A percentile compares a stretch with the other conserved stretches of the same genome.
phyloP scores from a whole-genome alignment of 2,329 filamentous ascomycete genomes.

The Nothopassalora personata region DNA sequence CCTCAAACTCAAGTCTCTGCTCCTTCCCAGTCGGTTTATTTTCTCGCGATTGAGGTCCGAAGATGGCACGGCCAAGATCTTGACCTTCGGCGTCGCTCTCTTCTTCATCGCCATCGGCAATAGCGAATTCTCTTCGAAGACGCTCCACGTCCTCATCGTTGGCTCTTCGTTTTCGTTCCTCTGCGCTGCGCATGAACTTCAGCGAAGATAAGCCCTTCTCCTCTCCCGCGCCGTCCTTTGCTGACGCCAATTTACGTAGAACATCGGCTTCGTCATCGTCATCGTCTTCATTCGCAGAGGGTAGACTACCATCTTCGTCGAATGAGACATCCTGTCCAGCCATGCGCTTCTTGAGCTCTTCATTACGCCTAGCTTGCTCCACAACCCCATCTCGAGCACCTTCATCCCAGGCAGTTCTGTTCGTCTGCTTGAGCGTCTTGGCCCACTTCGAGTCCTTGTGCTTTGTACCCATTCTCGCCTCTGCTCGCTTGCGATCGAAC shows the following conservation, averaged over 20 bases:
- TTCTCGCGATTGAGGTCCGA: conserved; percentile 48
- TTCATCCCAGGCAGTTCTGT: conserved; percentile 81
- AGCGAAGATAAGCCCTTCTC: conserved; percentile 67
- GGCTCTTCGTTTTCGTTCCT: conserved; percentile 67
- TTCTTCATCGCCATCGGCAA: conserved; percentile 57
- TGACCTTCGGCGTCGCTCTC: conserved; percentile 46
- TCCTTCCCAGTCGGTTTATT: conserved; percentile 34
- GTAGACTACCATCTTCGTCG: conserved; percentile 47
- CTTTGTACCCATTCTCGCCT: conserved; percentile 77
- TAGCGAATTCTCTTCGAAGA: conserved; percentile 63
- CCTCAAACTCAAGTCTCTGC: conserved; percentile 55
- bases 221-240: conserved; percentile 12
- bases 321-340: conserved; percentile 60
- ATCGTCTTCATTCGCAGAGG: conserved; percentile 50
- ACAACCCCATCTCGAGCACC: conserved; percentile 71
- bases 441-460: conserved; percentile 91
- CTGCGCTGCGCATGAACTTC: conserved; percentile 92
- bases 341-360: conserved; percentile 74
- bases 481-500: conserved; percentile 68
- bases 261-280: conserved; percentile 45
- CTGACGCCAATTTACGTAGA: not conserved
- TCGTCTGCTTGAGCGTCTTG: conserved; percentile 72
- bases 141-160: conserved; percentile 64
- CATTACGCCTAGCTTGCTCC: conserved; percentile 76
- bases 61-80: conserved; percentile 65